Conservation (phyloP, 2,329 filamentous ascomycete genomes). For the Stemphylium vesicarium region DNA sequence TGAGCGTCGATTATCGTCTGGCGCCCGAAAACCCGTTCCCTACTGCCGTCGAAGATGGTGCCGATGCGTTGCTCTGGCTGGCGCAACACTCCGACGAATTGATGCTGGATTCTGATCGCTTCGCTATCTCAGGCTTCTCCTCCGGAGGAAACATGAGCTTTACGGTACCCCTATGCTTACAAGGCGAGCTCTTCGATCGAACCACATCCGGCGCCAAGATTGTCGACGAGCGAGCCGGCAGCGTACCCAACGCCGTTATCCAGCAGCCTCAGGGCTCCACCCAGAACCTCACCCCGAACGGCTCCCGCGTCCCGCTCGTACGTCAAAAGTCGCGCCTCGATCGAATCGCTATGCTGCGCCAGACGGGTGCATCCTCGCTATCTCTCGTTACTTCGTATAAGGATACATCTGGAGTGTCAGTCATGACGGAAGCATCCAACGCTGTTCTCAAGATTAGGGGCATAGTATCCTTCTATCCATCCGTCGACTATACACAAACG, state of each 20-base stretch:
- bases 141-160: constrained; percentile 69
- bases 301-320: constrained; percentile 42
- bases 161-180: constrained; percentile 65
- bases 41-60: constrained; percentile 68
- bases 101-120: constrained; percentile 62
- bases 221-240: constrained; percentile 35
- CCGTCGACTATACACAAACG: constrained; percentile 66
- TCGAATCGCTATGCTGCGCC: constrained; percentile 43
- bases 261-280: constrained; percentile 19
- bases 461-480: constrained; percentile 67
- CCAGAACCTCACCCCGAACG: constrained; percentile 33
- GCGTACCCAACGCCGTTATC: constrained; percentile 32
- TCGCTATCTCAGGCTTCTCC: constrained; percentile 67
- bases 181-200: constrained; percentile 53
- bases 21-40: constrained; percentile 69
- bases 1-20: constrained; percentile 66
- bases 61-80: constrained; percentile 66
- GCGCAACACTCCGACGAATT: constrained; percentile 62
- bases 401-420: constrained; percentile 39
- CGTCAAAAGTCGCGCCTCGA: constrained; percentile 42
- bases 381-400: constrained; percentile 48
- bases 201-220: constrained; percentile 38
- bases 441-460: constrained; percentile 58
- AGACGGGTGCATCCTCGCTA: constrained; percentile 44
- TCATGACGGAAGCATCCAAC: constrained; percentile 44